Conservation (phyloP, 805 yeast genomes). For the Zygoascus tannicola region DNA sequence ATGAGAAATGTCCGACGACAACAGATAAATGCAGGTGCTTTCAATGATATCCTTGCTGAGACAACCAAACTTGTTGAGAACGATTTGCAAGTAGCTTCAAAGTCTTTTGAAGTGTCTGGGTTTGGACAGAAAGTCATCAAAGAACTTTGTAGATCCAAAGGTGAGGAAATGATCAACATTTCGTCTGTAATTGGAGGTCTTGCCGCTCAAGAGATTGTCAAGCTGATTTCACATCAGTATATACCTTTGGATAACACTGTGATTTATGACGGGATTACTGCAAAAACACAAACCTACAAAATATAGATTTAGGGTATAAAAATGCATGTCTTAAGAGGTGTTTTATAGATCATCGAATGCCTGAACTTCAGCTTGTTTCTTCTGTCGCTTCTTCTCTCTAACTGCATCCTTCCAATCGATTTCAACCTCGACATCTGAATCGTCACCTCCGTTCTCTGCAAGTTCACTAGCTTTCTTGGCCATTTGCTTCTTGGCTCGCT, state of each 20-base stretch:
- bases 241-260: constrained; percentile 64
- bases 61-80: background rate
- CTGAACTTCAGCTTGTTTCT: constrained; percentile 24
- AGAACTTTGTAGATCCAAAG: constrained; percentile 25
- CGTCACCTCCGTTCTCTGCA: constrained; percentile 33
- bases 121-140: background rate
- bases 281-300: constrained; percentile 28
- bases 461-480: constrained; percentile 40
- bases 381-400: constrained; percentile 47
- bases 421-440: constrained; percentile 35
- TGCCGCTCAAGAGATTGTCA: constrained; percentile 75
- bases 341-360: constrained; percentile 21
- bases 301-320: constrained; percentile 5
- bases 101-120: background rate
- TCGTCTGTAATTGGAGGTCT: constrained; percentile 75
- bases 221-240: constrained; percentile 68
- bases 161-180: constrained; percentile 45
- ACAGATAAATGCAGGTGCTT: background rate
- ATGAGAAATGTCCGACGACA: constrained; percentile 2
- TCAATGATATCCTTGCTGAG: background rate
- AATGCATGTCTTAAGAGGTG: background rate
- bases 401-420: constrained; percentile 88
- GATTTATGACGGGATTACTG: constrained; percentile 62
- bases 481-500: constrained; percentile 54
- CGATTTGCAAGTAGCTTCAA: too few species aligned